Percentiles rank a stretch among this genome's conserved stretches.
Evolutionary conservation across 352 stramenopile species (phyloP).

Genomic region (Pythium dissotocum): DNA sequence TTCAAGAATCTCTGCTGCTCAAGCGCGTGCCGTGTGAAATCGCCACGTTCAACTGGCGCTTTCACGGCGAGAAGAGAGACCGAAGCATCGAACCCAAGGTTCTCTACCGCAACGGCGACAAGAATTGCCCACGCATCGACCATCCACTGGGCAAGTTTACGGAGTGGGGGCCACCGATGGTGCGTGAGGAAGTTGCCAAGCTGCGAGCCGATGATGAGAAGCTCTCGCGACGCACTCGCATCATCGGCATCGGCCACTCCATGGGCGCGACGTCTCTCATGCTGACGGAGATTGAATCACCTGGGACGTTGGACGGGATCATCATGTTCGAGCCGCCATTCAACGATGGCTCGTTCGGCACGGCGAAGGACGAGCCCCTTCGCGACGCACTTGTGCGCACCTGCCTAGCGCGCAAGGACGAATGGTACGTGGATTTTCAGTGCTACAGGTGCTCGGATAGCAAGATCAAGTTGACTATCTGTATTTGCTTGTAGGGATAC

Average conservation of each 20-base stretch:
- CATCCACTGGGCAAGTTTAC: conserved; percentile 20
- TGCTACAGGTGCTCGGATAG: no score
- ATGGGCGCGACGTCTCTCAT: conserved; percentile 33
- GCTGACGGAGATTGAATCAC: conserved; percentile 37
- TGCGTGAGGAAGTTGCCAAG: conserved; percentile 20
- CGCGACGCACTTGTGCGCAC: not conserved
- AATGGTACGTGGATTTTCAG: not conserved
- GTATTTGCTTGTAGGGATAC: no score
- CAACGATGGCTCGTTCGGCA: not conserved
- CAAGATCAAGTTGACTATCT: no score
- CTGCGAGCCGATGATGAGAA: conserved; percentile 18
- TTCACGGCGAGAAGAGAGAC: conserved; percentile 42
- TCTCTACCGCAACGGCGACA: conserved; percentile 18
- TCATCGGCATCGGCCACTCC: conserved; percentile 29
- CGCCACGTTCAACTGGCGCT: conserved; percentile 40
- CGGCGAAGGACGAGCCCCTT: not conserved
- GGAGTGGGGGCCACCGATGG: conserved; percentile 16
- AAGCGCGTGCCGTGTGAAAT: conserved; percentile 26
- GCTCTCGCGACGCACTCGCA: conserved; percentile 2
- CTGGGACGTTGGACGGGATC: conserved; percentile 40
- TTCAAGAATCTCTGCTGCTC: conserved; percentile 34
- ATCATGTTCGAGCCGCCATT: conserved; percentile 39
- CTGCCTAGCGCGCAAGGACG: not conserved
- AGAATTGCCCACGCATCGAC: conserved; percentile 18
- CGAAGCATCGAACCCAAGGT: conserved; percentile 30